These are phyloP conservation scores for Peronospora destructor DNA, from an alignment of 352 stramenopile genomes.

Conservation along the genomic window DNA sequence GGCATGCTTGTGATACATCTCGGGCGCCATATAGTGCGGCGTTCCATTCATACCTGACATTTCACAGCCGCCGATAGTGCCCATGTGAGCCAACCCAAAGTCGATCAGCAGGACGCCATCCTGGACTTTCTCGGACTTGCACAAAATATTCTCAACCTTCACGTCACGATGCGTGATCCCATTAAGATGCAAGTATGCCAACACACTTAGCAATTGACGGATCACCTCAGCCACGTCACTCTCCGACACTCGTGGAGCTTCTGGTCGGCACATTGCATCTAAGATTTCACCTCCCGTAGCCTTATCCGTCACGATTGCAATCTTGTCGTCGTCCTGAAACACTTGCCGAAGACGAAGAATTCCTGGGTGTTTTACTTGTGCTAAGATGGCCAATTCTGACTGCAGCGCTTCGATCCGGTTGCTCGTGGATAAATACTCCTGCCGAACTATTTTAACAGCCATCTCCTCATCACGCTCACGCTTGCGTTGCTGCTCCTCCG, in stretches of 20 bases:
- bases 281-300: conserved; percentile 59
- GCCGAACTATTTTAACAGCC: conserved; percentile 60
- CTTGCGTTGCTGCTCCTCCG: conserved; percentile 54
- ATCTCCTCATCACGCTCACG: conserved; percentile 47
- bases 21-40: conserved; percentile 78
- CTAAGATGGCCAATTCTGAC: conserved; percentile 56
- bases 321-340: conserved; percentile 58
- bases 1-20: conserved; percentile 65
- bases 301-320: conserved; percentile 65
- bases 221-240: conserved; percentile 59
- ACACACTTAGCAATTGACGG: conserved; percentile 55
- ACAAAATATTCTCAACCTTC: conserved; percentile 82
- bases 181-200: conserved; percentile 59
- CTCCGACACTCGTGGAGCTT: conserved; percentile 34
- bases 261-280: conserved; percentile 34
- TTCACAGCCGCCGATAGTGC: conserved; percentile 27
- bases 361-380: conserved; percentile 43
- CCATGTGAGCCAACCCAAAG: conserved; percentile 69
- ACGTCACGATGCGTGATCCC: conserved; percentile 79
- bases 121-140: conserved; percentile 35
- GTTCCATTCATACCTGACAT: conserved; percentile 82
- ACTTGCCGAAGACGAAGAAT: conserved; percentile 57
- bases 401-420: conserved; percentile 61
- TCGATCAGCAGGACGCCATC: conserved; percentile 69
- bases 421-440: conserved; percentile 62